These are phyloP conservation scores for Conticribra weissflogii DNA, from an alignment of 108 stramenopile species.

Conservation along the genomic window DNA sequence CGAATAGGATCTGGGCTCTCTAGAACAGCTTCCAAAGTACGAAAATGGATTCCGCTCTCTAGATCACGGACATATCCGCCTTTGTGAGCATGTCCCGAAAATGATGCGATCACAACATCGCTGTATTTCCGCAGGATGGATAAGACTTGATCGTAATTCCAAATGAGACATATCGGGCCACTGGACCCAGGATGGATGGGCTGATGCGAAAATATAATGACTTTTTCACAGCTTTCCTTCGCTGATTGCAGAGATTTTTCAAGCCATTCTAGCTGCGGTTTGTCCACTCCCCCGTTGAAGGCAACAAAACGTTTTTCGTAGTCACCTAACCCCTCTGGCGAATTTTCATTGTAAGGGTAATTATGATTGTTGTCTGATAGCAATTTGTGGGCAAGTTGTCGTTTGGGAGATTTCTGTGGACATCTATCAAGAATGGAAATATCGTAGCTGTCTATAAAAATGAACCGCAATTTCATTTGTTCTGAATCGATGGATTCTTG, in stretches of 20 bases:
- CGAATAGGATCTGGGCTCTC: constrained; percentile 65
- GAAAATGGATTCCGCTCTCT: constrained; percentile 81
- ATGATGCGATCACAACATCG: constrained; percentile 73
- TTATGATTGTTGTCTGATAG: constrained; percentile 71
- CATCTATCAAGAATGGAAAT: constrained; percentile 68
- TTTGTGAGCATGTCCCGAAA: constrained; percentile 84
- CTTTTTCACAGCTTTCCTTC: constrained; percentile 51
- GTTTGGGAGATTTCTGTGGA: constrained; percentile 48
- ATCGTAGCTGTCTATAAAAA: constrained; percentile 81
- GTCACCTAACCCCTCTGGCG: constrained; percentile 73
- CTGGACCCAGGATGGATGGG: constrained; percentile 73
- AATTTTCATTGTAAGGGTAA: constrained; percentile 69
- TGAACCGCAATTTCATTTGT: constrained; percentile 54
- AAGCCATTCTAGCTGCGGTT: constrained; percentile 77
- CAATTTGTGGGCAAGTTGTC: constrained; percentile 59
- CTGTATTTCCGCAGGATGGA: constrained; percentile 53
- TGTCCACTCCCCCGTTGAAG: constrained; percentile 81
- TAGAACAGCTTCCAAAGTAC: constrained; percentile 78
- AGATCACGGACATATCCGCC: constrained; percentile 80
- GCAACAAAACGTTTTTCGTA: constrained; percentile 74
- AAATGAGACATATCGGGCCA: constrained; percentile 68
- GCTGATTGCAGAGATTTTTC: constrained; percentile 49
- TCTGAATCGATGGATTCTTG: not conserved
- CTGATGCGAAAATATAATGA: constrained; percentile 78
- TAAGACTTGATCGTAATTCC: constrained; percentile 81